Base-by-base conservation (phyloP, 345 rosid species). In the Anastatica hierochuntica region DNA sequence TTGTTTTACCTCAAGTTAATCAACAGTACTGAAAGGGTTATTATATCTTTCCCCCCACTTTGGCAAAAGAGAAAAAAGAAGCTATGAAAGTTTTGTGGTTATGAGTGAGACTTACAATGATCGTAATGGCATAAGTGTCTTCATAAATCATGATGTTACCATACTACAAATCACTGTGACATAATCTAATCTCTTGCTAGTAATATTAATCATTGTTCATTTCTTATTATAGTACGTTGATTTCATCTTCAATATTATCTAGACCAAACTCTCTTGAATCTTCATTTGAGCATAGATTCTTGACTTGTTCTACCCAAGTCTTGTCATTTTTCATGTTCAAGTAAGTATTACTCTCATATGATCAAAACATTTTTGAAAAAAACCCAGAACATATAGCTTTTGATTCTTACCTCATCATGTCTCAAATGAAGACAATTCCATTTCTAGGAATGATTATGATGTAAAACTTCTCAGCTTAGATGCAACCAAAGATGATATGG, bases 61-160 rank as follows among this genome's bases (percentile, higher is more conserved):
- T n/a, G n/a, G n/a, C n/a, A n/a, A n/a, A n/a, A n/a, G n/a, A n/a
- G n/a, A n/a, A n/a, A n/a, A n/a, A n/a, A n/a, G n/a, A n/a, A n/a
- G n/a, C n/a, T n/a, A n/a, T n/a, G n/a, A n/a, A n/a, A n/a, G n/a
- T n/a, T n/a, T n/a, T n/a, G n/a, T n/a, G n/a, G n/a, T 33, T 40
- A 41, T 7, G 47, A 51, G 47, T 17, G 14, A 57, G 40, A 76
- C 90, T 79, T 72, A 85, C 98, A 43, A 92, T 92, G 58, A 92
- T 43, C 30, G 89, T 88, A 49, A 85, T 73, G 47, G 74, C 72
- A 68, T 65, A 74, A 4, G 82, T 85, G 58, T 81, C 80, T 64
- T 83, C 97, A 46, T 88, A 94, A 70, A 92, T 76, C 98, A 92
- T 92, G 44, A 92, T 85, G 71, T 92, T 92, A 14, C 98, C 97